A percentile compares a stretch with the other conserved stretches of the same genome.
Conservation (phyloP, 169 alveolate species). For the Cryptosporidium sp. region DNA sequence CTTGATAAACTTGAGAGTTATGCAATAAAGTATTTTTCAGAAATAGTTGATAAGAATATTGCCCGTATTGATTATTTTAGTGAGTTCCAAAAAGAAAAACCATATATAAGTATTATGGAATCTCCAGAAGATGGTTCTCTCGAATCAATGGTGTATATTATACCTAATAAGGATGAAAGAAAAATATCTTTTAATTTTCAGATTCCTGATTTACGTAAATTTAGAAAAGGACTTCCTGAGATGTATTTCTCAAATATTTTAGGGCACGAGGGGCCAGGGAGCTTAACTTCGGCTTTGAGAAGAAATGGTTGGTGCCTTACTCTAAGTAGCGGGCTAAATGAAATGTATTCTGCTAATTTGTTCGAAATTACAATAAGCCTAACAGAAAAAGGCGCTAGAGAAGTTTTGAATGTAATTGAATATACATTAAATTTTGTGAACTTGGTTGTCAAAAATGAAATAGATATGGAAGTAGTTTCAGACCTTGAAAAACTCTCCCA, state of each 20-base stretch:
- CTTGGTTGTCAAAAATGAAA: slow-evolving; percentile 21
- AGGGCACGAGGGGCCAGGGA: slow-evolving; percentile 67
- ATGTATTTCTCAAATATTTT: slow-evolving; percentile 48
- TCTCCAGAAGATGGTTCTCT: slow-evolving; percentile 63
- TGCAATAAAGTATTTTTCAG: slow-evolving; percentile 50
- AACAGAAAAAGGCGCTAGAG: slow-evolving; percentile 52
- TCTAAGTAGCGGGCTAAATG: slow-evolving; percentile 55
- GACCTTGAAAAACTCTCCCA: slow-evolving; percentile 42
- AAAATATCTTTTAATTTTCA: slow-evolving; percentile 40
- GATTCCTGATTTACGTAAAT: slow-evolving; percentile 49
- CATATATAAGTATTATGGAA: slow-evolving; percentile 51
- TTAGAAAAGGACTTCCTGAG: slow-evolving; percentile 45
- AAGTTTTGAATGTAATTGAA: slow-evolving; percentile 36
- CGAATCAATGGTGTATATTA: slow-evolving; percentile 33
- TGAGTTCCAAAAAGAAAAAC: slow-evolving; percentile 33
- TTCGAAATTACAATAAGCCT: slow-evolving; percentile 37
- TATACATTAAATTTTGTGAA: slow-evolving; percentile 47
- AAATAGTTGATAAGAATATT: slow-evolving; percentile 22
- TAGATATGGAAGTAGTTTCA: slow-evolving; percentile 18
- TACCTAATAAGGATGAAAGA: slow-evolving; percentile 53
- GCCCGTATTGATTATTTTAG: slow-evolving; percentile 14
- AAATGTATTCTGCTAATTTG: slow-evolving; percentile 54
- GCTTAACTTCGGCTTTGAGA: slow-evolving; percentile 28
- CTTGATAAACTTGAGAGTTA: slow-evolving; percentile 20
- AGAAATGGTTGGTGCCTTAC: slow-evolving; percentile 27